Base-by-base conservation (phyloP, 2,329 filamentous ascomycete genomes). In the Talaromyces atroroseus region DNA sequence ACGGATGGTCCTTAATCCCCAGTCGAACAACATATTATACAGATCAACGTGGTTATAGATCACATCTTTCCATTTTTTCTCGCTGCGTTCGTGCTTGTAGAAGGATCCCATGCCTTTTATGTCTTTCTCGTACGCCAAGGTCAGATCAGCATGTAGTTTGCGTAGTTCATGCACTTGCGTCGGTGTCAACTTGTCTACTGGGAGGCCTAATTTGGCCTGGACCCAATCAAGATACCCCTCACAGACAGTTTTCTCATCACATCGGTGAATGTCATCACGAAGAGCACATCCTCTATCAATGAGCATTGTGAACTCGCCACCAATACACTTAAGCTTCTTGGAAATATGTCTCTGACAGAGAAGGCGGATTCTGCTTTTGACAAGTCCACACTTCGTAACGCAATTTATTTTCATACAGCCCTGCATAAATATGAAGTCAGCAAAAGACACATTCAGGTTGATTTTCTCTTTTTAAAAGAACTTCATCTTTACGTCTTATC, bases 321-420 rank as follows among this genome's bases (percentile, higher is more conserved):
- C 51, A 24, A 53, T 47, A 14, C 51, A 53, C 24, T 53, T 53
- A 10, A 42, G 42, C 6, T 24, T 53, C n/a, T 47, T 53, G 29
- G 34, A 52, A 21, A 52, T 53, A 24, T 57, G 55, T 10, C 32
- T 36, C 7, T 51, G 18, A 8, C 55, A 57, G 12, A 57, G 23
- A 5, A 57, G 36, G 2, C 45, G 45, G 24, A 52, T 49, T 20
- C 50, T 52, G 26, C 23, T 48, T 18, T 57, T 52, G 6, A 57
- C 49, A n/a, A 57, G 24, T 5, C 55, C 55, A 21, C 55, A 57
- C 48, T 47, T 52, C 18, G 55, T 57, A 26, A 57, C 50, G 12
- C 51, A 53, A 11, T 53, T 53, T 12, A 53, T 53, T 16, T 47
- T 53, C 42, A 53, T 53, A 11, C 51, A 53, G 20, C 51, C 42